Evolutionary conservation across 2,329 filamentous ascomycete species (phyloP).

Genomic region (Metarhizium anisopliae): DNA sequence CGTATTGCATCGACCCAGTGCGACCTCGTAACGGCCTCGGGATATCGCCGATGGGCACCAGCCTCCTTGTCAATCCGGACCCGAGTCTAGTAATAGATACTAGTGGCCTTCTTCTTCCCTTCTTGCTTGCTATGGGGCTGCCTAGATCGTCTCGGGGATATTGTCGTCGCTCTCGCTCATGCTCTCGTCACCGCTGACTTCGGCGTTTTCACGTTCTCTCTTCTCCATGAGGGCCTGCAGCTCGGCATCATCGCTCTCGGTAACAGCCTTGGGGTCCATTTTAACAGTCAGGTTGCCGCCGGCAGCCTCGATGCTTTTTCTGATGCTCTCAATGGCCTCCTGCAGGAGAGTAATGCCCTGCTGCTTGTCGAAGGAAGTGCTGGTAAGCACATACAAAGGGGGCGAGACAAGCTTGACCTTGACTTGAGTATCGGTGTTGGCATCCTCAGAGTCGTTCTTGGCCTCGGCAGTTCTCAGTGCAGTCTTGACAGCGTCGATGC

Average conservation of each 20-base stretch:
- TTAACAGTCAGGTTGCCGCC: constrained; percentile 80
- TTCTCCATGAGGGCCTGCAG: constrained; percentile 98
- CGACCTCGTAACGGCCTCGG: not conserved
- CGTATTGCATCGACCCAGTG: not conserved
- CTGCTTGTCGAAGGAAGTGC: constrained; percentile 88
- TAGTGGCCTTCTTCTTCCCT: not conserved
- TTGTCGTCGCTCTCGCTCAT: constrained; percentile 93
- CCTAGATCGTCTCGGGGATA: constrained; percentile 32
- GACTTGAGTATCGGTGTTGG: constrained; percentile 67
- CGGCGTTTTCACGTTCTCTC: constrained; percentile 92
- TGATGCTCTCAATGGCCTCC: constrained; percentile 82
- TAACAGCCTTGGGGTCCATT: constrained; percentile 99
- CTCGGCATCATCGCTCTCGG: constrained; percentile 95
- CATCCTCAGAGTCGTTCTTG: constrained; percentile 62
- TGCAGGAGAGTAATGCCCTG: constrained; percentile 77
- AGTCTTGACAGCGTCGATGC: constrained; percentile 95
- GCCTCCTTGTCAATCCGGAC: not conserved
- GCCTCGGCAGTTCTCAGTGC: constrained; percentile 87
- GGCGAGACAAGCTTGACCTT: constrained; percentile 98
- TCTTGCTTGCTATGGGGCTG: not conserved
- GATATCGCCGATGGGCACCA: not conserved
- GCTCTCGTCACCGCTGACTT: constrained; percentile 96
- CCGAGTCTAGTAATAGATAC: not conserved
- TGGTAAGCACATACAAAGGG: constrained; percentile 91
- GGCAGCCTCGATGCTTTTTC: constrained; percentile 65